Conservation (phyloP, 768 basidiomycete species). For the Candolleomyces eurysporus region DNA sequence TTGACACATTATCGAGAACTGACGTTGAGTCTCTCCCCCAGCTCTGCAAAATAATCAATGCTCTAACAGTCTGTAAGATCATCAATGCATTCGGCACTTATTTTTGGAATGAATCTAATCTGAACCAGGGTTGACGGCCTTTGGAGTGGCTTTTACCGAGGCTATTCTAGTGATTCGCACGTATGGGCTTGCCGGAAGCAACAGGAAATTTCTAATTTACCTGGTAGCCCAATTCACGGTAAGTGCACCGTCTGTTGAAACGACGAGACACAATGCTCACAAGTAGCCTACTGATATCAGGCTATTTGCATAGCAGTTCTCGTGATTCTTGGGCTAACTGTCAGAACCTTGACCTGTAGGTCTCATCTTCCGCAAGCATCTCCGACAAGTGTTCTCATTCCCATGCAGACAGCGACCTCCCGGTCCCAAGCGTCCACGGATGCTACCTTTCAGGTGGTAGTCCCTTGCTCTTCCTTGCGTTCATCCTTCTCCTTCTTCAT, state of each 20-base stretch:
- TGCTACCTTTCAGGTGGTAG: conserved; percentile 12
- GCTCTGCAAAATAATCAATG: no score
- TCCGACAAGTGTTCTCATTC: background rate
- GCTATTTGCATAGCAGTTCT: background rate
- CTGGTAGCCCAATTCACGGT: background rate
- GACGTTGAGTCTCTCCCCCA: no score
- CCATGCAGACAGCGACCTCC: background rate
- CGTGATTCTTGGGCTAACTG: background rate
- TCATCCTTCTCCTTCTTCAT: conserved; percentile 7
- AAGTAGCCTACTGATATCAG: background rate
- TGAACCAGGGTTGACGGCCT: background rate
- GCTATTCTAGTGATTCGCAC: background rate
- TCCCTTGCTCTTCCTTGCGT: conserved; percentile 7
- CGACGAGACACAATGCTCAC: background rate
- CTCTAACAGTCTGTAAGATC: no score
- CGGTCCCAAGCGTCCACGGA: conserved; percentile 9
- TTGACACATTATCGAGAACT: no score
- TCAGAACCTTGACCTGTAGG: background rate
- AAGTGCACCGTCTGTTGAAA: background rate
- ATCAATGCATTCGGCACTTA: no score
- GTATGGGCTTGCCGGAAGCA: background rate
- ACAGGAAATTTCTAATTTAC: background rate
- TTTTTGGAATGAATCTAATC: no score
- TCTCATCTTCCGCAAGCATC: background rate
- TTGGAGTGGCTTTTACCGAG: background rate